A percentile compares a stretch with the other conserved stretches of the same genome.
phyloP scores from a whole-genome alignment of 306 rosid genomes.

The Urtica urens region DNA sequence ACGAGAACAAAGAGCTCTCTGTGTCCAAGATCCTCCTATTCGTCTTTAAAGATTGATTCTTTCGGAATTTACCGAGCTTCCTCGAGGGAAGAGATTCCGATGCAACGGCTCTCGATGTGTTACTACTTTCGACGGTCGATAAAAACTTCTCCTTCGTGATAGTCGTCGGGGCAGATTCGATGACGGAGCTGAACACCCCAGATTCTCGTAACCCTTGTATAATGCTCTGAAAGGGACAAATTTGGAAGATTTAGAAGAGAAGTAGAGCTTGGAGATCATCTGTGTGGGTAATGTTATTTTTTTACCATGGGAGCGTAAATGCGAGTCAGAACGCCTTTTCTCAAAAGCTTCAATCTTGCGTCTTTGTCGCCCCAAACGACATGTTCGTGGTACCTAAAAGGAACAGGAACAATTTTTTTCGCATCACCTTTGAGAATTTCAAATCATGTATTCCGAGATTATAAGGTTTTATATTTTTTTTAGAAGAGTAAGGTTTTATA shows the following conservation, averaged over 20 bases:
- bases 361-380: constrained; percentile 96
- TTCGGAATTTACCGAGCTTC: constrained; percentile 31
- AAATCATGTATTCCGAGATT: not conserved
- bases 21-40: constrained; percentile 44
- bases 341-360: constrained; percentile 57
- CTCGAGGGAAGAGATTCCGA: constrained; percentile 61
- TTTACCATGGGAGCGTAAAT: constrained; percentile 81
- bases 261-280: not conserved
- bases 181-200: constrained; percentile 76
- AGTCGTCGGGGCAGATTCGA: constrained; percentile 58
- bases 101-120: constrained; percentile 51
- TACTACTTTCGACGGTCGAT: constrained; percentile 57
- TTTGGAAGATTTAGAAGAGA: not conserved
- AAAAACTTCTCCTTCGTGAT: constrained; percentile 69
- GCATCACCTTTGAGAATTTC: constrained; percentile 1
- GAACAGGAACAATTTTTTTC: constrained; percentile 12
- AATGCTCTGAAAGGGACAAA: constrained; percentile 42
- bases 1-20: constrained; percentile 29
- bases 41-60: constrained; percentile 41
- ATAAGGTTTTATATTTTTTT: not conserved
- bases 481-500: not conserved
- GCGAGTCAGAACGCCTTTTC: constrained; percentile 88
- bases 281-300: not conserved
- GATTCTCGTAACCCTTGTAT: constrained; percentile 80
- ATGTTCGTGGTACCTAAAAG: constrained; percentile 71